These are phyloP conservation scores for Russula sp. DNA, from an alignment of 768 basidiomycete species.

Conservation along the genomic window DNA sequence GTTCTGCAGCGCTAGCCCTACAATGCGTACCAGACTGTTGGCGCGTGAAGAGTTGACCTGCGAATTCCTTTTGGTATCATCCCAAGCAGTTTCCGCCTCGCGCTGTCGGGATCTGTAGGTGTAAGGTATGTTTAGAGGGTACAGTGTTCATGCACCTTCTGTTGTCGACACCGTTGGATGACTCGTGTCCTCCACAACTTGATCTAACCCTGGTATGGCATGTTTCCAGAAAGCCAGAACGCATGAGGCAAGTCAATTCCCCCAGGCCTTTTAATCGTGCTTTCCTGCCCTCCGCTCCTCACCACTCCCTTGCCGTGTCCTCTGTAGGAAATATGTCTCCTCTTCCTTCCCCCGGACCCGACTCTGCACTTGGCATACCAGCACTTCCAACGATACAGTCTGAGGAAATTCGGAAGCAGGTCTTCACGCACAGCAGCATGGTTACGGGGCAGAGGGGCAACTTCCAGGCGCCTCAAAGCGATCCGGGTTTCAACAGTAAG, in stretches of 20 bases:
- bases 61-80: background rate
- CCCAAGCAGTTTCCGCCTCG: background rate
- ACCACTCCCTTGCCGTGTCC: background rate
- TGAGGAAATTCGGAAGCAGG: background rate
- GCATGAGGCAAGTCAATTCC: background rate
- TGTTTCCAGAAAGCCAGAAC: background rate
- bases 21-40: background rate
- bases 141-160: background rate
- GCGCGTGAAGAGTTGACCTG: background rate
- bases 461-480: background rate
- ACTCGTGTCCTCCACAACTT: background rate
- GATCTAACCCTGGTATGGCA: slow-evolving; percentile 1
- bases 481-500: background rate
- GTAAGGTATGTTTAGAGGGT: background rate
- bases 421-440: slow-evolving; percentile 8
- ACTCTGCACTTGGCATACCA: background rate
- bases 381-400: slow-evolving; percentile 5
- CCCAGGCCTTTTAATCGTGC: background rate
- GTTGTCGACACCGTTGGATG: background rate
- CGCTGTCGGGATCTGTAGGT: background rate
- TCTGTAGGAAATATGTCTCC: background rate
- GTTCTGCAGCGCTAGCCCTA: background rate
- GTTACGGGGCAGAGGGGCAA: background rate
- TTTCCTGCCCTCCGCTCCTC: background rate
- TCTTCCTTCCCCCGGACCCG: background rate